Conservation (phyloP, 768 basidiomycete species). For the Russula virescens region DNA sequence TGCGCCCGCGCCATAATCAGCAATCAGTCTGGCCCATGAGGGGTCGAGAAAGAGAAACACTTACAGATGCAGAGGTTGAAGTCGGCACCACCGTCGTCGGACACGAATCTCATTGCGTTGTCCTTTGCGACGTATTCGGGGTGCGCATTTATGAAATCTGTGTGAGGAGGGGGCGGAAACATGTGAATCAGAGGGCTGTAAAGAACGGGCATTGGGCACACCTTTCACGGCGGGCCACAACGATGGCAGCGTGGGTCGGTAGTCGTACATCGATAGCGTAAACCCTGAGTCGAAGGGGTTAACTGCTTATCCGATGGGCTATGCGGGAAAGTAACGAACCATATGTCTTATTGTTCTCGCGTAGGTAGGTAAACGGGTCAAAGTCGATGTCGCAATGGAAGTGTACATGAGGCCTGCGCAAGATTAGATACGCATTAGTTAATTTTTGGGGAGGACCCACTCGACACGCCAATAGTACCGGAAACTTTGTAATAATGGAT, state of each 20-base stretch:
- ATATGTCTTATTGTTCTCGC: conserved; percentile 75
- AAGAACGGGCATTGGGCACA: conserved; percentile 22
- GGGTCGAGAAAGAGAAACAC: conserved; percentile 11
- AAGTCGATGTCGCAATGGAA: conserved; percentile 71
- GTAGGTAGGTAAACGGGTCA: conserved; percentile 70
- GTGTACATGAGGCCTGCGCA: conserved; percentile 61
- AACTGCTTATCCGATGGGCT: not conserved
- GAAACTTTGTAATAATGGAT: too few species aligned
- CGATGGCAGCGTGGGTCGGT: conserved; percentile 71
- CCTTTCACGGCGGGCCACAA: conserved; percentile 74
- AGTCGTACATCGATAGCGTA: conserved; percentile 70
- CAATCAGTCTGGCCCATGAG: not conserved
- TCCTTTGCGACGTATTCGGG: conserved; percentile 55
- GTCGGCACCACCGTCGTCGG: conserved; percentile 60
- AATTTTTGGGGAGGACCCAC: conserved; percentile 37
- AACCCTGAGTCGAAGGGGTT: conserved; percentile 44
- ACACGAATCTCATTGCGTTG: conserved; percentile 70
- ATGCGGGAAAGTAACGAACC: conserved; percentile 37
- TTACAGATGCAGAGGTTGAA: conserved; percentile 76
- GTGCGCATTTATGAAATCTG: conserved; percentile 61
- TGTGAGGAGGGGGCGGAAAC: too few species aligned
- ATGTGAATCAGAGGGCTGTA: too few species aligned
- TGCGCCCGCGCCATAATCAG: not conserved
- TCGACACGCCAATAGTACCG: conserved; percentile 95
- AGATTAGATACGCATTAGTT: not conserved